A percentile compares a stretch with the other conserved stretches of the same genome.
These are phyloP conservation scores for Chrysochromulina tobinii DNA, from an alignment of 78 protist species.

Conservation along the genomic window DNA sequence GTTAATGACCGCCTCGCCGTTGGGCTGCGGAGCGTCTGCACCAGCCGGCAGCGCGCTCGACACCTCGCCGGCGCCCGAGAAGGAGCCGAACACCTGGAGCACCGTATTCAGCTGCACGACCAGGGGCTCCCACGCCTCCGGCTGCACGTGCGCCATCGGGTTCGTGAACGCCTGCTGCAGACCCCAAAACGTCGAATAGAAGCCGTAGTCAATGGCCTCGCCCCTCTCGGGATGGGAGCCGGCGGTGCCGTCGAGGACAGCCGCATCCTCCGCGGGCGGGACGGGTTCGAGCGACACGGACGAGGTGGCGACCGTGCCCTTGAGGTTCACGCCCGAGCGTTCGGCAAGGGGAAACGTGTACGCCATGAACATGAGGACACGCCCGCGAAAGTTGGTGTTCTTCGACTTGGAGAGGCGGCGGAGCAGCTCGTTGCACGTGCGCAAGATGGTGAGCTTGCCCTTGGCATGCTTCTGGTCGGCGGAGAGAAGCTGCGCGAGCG, in stretches of 20 bases:
- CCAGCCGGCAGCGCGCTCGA: too few species aligned
- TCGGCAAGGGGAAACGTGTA: conserved; percentile 26
- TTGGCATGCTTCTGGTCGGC: neutral
- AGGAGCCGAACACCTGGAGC: neutral
- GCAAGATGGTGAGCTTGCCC: neutral
- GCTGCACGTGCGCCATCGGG: neutral
- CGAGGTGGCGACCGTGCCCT: neutral
- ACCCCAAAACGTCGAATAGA: neutral
- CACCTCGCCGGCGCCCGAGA: neutral
- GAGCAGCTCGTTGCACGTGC: conserved; percentile 23
- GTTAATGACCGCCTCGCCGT: neutral
- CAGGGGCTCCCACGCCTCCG: neutral
- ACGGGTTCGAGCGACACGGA: neutral
- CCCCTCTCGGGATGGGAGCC: neutral
- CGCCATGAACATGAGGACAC: conserved; percentile 26
- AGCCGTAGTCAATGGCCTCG: neutral
- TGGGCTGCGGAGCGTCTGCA: neutral
- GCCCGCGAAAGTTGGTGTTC: conserved; percentile 34
- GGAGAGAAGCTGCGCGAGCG: neutral
- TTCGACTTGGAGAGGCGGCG: conserved; percentile 16
- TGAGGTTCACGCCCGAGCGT: conserved; percentile 22
- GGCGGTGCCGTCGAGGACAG: neutral
- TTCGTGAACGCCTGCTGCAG: neutral
- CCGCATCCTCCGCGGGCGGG: neutral
- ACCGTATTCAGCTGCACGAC: neutral